Conservation (phyloP, 1,139 yeast species). For the Candida sp. region DNA sequence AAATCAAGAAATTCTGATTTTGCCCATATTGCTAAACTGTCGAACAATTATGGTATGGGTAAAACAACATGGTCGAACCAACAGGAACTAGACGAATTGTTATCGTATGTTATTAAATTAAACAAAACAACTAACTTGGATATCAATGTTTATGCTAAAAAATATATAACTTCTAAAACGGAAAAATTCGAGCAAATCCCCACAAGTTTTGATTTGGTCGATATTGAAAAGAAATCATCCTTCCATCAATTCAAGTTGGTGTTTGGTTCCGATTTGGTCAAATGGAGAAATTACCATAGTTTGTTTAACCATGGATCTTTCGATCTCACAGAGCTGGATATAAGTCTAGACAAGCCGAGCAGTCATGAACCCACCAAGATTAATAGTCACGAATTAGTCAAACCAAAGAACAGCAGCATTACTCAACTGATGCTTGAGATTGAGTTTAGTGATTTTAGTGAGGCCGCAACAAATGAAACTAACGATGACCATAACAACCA, state of each 20-base stretch:
- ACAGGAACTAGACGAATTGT: constrained; percentile 25
- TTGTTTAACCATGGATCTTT: constrained; percentile 7
- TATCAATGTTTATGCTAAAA: constrained; percentile 13
- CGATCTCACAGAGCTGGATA: neutral
- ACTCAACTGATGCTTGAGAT: constrained; percentile 2
- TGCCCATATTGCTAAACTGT: constrained; percentile 5
- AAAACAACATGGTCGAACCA: constrained; percentile 32
- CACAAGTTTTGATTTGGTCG: constrained; percentile 22
- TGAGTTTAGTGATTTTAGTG: constrained; percentile 1
- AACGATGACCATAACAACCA: neutral
- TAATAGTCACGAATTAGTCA: neutral
- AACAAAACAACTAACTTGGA: constrained; percentile 14
- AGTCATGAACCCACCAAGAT: neutral
- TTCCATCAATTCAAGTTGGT: constrained; percentile 7
- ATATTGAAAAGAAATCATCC: constrained; percentile 12
- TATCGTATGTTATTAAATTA: constrained; percentile 27
- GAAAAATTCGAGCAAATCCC: constrained; percentile 6
- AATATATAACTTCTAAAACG: constrained; percentile 8
- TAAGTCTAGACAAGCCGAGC: neutral
- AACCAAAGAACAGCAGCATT: neutral
- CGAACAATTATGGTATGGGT: constrained; percentile 13
- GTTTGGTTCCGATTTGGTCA: constrained; percentile 15
- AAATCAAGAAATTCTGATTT: constrained; percentile 18
- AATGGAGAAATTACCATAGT: constrained; percentile 14
- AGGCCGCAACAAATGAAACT: neutral